Conservation (phyloP, 495 filamentous ascomycete species). For the Copromyces sp. region DNA sequence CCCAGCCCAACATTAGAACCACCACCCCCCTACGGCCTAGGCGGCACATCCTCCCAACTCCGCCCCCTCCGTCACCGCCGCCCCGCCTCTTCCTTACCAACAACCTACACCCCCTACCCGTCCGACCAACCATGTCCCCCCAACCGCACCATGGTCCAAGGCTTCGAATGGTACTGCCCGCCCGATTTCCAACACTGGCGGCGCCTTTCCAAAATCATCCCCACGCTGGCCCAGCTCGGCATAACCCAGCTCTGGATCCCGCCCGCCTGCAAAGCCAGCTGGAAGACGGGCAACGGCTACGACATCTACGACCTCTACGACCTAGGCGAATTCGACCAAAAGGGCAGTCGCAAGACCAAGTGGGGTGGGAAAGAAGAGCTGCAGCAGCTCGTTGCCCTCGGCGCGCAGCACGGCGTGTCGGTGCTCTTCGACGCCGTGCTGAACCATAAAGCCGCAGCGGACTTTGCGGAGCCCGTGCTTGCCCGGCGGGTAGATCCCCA, state of each 20-base stretch:
- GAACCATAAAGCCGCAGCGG: slow-evolving; percentile 66
- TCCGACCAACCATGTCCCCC: slow-evolving; percentile 4
- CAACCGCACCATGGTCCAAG: slow-evolving; percentile 59
- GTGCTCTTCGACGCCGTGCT: slow-evolving; percentile 68
- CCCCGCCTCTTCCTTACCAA: slow-evolving; percentile 1
- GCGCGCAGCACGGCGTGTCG: slow-evolving; percentile 40
- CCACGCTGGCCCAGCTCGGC: slow-evolving; percentile 48
- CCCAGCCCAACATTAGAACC: slow-evolving; percentile 3
- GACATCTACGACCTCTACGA: slow-evolving; percentile 74
- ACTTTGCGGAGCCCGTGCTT: slow-evolving; percentile 46
- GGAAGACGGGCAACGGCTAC: slow-evolving; percentile 55
- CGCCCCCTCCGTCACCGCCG: slow-evolving; percentile 12
- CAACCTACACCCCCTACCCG: slow-evolving; percentile 10
- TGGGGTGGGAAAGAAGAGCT: slow-evolving; percentile 61
- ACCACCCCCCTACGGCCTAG: neutral
- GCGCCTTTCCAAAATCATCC: slow-evolving; percentile 43
- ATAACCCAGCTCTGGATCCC: slow-evolving; percentile 63
- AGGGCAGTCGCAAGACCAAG: slow-evolving; percentile 51
- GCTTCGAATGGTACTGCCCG: slow-evolving; percentile 69
- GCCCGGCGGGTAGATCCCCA: slow-evolving; percentile 50
- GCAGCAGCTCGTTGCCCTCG: slow-evolving; percentile 35
- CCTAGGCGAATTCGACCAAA: slow-evolving; percentile 75
- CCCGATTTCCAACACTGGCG: slow-evolving; percentile 53
- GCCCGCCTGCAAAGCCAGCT: slow-evolving; percentile 61
- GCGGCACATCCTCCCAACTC: slow-evolving; percentile 10